phyloP scores from a whole-genome alignment of 2,329 filamentous ascomycete species.

The Calonectria fujianensis region DNA sequence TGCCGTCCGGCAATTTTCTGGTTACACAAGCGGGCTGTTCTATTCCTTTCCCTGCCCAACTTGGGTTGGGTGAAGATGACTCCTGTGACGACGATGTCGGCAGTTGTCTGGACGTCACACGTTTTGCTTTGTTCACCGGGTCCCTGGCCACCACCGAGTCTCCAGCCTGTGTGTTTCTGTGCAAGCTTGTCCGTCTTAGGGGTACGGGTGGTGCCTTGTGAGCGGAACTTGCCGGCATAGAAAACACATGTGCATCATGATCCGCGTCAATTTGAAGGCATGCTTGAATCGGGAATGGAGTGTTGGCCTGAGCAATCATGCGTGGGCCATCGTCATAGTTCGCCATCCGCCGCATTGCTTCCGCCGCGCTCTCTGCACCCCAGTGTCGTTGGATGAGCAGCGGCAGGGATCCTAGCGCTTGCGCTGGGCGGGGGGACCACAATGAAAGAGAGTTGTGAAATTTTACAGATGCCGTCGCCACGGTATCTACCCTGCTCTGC shows the following conservation, averaged over 20 bases:
- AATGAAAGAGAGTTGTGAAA: slow-evolving; percentile 68
- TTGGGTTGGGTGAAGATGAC: background rate
- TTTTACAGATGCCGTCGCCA: slow-evolving; percentile 70
- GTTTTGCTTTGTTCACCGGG: slow-evolving; percentile 28
- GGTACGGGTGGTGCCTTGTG: slow-evolving; percentile 43
- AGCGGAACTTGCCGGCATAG: slow-evolving; percentile 31
- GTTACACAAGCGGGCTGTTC: slow-evolving; percentile 3
- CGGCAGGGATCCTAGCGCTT: slow-evolving; percentile 63
- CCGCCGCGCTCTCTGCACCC: slow-evolving; percentile 66
- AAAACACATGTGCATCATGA: background rate
- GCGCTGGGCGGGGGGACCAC: slow-evolving; percentile 69
- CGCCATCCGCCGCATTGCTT: slow-evolving; percentile 63
- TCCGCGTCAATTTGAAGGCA: slow-evolving; percentile 24
- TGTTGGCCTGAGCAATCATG: slow-evolving; percentile 20
- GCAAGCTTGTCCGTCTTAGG: slow-evolving; percentile 51
- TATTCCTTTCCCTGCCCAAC: background rate
- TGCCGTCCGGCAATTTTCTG: background rate
- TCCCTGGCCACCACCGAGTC: background rate
- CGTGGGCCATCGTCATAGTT: slow-evolving; percentile 36
- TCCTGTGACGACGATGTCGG: background rate
- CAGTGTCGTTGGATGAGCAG: slow-evolving; percentile 69
- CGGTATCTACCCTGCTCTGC: slow-evolving; percentile 72
- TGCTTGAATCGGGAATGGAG: background rate
- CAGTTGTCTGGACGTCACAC: slow-evolving; percentile 31
- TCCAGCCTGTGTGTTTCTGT: slow-evolving; percentile 17